Evolutionary conservation across 345 rosid species (phyloP).

Genomic region (Salix caprea): DNA sequence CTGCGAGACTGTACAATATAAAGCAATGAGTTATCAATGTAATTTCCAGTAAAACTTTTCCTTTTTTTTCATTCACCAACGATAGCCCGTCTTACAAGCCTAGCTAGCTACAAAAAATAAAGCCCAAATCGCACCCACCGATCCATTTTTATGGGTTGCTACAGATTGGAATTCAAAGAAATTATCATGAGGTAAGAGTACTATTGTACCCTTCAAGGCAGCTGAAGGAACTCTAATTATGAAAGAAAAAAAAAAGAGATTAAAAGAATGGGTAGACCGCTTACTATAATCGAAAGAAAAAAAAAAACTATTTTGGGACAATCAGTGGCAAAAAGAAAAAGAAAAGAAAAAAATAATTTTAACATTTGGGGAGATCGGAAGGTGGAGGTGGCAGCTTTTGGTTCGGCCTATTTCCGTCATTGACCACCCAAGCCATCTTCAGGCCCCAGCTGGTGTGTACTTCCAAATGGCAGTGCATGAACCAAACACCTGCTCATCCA

Average conservation of each 20-base stretch:
- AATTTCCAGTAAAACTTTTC: too few relatives aligned
- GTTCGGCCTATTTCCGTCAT: constrained; percentile 34
- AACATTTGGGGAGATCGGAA: constrained; percentile 53
- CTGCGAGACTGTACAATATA: too few relatives aligned
- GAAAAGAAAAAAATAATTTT: background rate
- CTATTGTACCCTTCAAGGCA: background rate
- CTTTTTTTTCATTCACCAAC: too few relatives aligned
- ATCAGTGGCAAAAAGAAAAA: background rate
- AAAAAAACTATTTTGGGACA: background rate
- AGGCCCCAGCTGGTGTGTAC: constrained; percentile 61
- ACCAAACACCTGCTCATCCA: constrained; percentile 28
- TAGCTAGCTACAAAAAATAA: too few relatives aligned
- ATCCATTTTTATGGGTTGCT: too few relatives aligned
- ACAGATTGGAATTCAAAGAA: too few relatives aligned
- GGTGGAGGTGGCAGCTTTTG: constrained; percentile 52
- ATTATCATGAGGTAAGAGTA: too few relatives aligned
- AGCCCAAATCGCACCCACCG: too few relatives aligned
- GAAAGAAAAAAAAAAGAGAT: background rate
- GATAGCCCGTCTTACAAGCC: too few relatives aligned
- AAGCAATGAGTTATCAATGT: too few relatives aligned
- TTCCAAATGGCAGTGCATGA: constrained; percentile 54
- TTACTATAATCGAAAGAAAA: background rate
- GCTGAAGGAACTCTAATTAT: background rate
- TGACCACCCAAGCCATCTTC: constrained; percentile 57
- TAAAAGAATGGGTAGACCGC: background rate